Evolutionary conservation across 2,329 filamentous ascomycete species (phyloP).

Genomic region (Hawksworthiomyces lignivorus): DNA sequence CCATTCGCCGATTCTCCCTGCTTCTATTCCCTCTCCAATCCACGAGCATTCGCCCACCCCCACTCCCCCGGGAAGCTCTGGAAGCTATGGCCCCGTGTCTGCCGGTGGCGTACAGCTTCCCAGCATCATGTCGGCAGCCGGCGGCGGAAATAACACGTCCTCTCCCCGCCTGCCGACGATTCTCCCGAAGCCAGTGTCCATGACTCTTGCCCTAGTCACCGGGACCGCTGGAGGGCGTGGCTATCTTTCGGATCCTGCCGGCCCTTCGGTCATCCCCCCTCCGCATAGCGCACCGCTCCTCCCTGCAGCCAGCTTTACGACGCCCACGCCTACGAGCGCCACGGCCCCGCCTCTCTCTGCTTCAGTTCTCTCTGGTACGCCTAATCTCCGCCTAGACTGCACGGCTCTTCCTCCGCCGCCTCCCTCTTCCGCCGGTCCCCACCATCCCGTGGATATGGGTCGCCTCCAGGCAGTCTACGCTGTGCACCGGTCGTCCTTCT

Average conservation of each 20-base stretch:
- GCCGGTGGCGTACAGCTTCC: constrained; percentile 46
- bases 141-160: constrained; percentile 30
- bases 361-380: constrained; percentile 19
- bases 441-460: constrained; percentile 50
- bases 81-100: constrained; percentile 36
- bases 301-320: constrained; percentile 31
- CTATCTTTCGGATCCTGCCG: constrained; percentile 28
- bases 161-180: constrained; percentile 52
- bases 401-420: constrained; percentile 33
- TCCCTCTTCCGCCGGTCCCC: constrained; percentile 23
- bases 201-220: constrained; percentile 35
- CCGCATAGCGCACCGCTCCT: constrained; percentile 39
- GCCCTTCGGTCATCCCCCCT: constrained; percentile 13
- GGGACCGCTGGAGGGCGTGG: constrained; percentile 29
- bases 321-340: constrained; percentile 24
- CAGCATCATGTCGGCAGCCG: constrained; percentile 36
- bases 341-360: constrained; percentile 28
- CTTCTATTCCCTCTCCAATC: constrained; percentile 42
- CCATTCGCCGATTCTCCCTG: constrained; percentile 42
- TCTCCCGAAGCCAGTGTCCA: constrained; percentile 55
- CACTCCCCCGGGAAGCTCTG: constrained; percentile 38
- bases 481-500: constrained; percentile 63
- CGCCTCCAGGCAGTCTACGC: constrained; percentile 65
- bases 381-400: constrained; percentile 52
- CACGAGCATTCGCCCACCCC: constrained; percentile 40